phyloP scores from a whole-genome alignment of 225 moss, liverwort and hornwort genomes.

The Takakia lepidozioides region DNA sequence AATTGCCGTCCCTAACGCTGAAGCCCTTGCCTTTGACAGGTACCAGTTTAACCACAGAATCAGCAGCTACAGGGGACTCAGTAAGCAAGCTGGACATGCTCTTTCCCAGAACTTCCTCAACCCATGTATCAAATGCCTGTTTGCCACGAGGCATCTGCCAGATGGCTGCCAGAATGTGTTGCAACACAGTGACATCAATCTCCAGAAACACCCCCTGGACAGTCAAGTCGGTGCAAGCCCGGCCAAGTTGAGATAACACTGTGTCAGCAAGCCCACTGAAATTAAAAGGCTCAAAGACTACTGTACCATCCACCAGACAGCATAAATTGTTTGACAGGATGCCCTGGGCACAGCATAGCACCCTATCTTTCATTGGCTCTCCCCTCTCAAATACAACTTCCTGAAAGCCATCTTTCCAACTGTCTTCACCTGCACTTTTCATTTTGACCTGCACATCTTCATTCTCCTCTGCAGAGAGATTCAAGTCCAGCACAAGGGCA shows the following conservation, averaged over 20 bases:
- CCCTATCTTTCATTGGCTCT: conserved; percentile 23
- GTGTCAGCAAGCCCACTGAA: conserved; percentile 34
- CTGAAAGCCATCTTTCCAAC: not conserved
- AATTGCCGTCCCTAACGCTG: too few relatives aligned
- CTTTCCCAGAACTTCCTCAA: conserved; percentile 36
- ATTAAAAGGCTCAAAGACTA: conserved; percentile 60
- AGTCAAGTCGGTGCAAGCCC: conserved; percentile 11
- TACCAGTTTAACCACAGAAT: conserved; percentile 34
- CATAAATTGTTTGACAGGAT: conserved; percentile 42
- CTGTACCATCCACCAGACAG: conserved; percentile 39
- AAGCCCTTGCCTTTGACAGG: not conserved
- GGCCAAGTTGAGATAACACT: conserved; percentile 40
- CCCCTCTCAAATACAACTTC: conserved; percentile 12
- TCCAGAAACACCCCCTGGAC: conserved; percentile 25
- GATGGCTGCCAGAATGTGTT: conserved; percentile 45
- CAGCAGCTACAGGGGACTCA: conserved; percentile 7
- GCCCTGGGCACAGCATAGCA: conserved; percentile 31
- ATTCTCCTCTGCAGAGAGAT: conserved; percentile 53
- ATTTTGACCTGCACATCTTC: conserved; percentile 14
- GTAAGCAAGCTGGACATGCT: conserved; percentile 16
- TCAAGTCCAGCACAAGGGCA: conserved; percentile 60
- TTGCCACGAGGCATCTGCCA: conserved; percentile 52
- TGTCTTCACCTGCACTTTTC: conserved; percentile 10
- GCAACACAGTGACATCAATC: conserved; percentile 40
- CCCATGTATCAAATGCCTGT: conserved; percentile 38